Base-by-base conservation (phyloP, 495 filamentous ascomycete genomes). In the Daldinia loculata region DNA sequence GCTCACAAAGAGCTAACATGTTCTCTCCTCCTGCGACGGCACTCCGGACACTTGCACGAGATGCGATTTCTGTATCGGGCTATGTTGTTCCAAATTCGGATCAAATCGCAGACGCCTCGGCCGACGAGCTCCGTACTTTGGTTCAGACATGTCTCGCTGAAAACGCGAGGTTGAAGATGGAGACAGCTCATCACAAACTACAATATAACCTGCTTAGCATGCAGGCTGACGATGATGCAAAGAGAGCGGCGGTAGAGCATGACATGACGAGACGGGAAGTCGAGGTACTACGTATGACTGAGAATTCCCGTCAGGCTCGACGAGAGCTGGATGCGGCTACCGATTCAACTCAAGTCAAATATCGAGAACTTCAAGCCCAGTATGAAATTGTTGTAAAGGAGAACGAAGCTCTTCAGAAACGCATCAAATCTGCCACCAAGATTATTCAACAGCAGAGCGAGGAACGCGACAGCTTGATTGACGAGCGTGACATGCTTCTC, bases 241-340 rank as follows among this genome's bases (percentile, higher is more conserved):
- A 96, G 77, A 88, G 94, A 39, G 93, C 94, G 64, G 92, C 89
- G 38, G 95, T 98, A 11, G 95, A 99, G 79, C 92, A 96, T 63
- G 92, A 96, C 55, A 93, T 98, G 82, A 91, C 91, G n/a, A 89
- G 91, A 62, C 87, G 92, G 34, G 96, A 99, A 78, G 91, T 97
- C 6, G 91, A 97, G 66, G 92, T 95, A 9, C 81, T 99, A 22
- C 92, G 93, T 69, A 86, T 83, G 58, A 87, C 84, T 17, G 84
- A 88, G 68, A 77, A 81, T 66, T 75, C 83, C 17, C 85, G 85
- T 8, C 85, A 84, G 43, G 79, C 83, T 39, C 76, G 80, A 57
- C 77, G 80, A 9, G 83, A 85, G 26, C 75, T 84, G 34, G 80
- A 72, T 58, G 61, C 76, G 1, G 76, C 74, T n/a, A 56, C 79